Conservation (phyloP, 2,329 filamentous ascomycete genomes). For the Calcarisporium arbuscula region DNA sequence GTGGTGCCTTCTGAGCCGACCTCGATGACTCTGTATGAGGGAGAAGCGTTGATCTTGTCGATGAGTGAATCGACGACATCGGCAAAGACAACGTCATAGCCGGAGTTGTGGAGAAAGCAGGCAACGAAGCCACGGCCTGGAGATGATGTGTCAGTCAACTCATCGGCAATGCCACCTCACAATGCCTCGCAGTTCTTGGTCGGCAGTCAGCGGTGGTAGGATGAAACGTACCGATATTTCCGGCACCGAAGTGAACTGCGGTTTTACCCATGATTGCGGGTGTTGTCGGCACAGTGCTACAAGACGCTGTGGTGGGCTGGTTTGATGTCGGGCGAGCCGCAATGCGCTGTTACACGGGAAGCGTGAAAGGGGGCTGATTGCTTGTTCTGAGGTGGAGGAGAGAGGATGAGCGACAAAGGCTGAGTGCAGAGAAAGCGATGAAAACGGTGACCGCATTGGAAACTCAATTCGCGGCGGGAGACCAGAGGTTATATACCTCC, state of each 20-base stretch:
- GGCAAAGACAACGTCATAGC: conserved; percentile 92
- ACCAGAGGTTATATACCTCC: too few relatives aligned
- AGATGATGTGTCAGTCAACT: conserved; percentile 9
- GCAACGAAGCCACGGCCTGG: conserved; percentile 72
- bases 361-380: too few relatives aligned
- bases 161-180: too few relatives aligned
- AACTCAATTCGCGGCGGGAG: too few relatives aligned
- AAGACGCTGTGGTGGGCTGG: not conserved
- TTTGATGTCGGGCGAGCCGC: too few relatives aligned
- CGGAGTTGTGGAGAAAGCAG: conserved; percentile 89
- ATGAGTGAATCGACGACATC: conserved; percentile 87
- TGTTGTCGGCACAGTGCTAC: too few relatives aligned
- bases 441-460: too few relatives aligned
- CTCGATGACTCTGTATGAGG: conserved; percentile 87
- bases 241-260: conserved; percentile 79
- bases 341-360: too few relatives aligned
- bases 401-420: too few relatives aligned
- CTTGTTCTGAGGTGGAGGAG: too few relatives aligned
- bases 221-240: conserved; percentile 62
- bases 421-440: too few relatives aligned
- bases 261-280: conserved; percentile 49
- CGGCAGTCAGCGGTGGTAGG: not conserved
- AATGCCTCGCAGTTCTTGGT: not conserved
- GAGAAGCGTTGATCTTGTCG: conserved; percentile 65
- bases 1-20: conserved; percentile 78